phyloP scores from a whole-genome alignment of 108 stramenopile species.

The Chaetoceros tenuissimus region DNA sequence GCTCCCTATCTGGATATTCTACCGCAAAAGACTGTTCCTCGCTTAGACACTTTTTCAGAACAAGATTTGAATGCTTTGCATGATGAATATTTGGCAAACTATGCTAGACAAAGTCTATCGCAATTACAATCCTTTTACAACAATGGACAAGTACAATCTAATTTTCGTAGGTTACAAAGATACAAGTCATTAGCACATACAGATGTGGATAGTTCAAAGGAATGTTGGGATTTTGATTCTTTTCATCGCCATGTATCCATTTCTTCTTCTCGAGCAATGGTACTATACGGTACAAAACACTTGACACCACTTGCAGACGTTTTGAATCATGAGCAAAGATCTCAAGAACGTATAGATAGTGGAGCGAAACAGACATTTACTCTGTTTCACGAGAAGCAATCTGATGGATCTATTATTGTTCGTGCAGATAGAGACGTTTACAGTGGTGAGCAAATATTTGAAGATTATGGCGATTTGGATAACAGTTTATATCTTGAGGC shows the following conservation, averaged over 20 bases:
- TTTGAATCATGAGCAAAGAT: slow-evolving; percentile 58
- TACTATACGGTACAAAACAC: slow-evolving; percentile 50
- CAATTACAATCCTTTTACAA: not conserved
- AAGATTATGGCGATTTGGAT: slow-evolving; percentile 84
- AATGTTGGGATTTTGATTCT: not conserved
- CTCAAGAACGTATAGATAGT: slow-evolving; percentile 1
- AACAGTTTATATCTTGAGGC: slow-evolving; percentile 62
- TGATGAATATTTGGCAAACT: not conserved
- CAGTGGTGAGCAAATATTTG: slow-evolving; percentile 38
- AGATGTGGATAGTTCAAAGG: not conserved
- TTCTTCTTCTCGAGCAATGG: slow-evolving; percentile 57
- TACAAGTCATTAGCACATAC: not conserved
- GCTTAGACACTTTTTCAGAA: not conserved
- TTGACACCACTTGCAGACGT: slow-evolving; percentile 79
- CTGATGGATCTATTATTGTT: slow-evolving; percentile 30
- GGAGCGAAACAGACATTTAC: slow-evolving; percentile 15
- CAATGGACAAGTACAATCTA: not conserved
- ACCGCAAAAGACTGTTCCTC: not conserved
- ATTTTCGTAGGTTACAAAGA: not conserved
- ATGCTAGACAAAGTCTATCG: not conserved
- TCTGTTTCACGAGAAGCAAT: slow-evolving; percentile 23
- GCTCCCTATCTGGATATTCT: not conserved
- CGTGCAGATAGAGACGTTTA: slow-evolving; percentile 21
- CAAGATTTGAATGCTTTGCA: not conserved
- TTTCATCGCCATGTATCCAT: slow-evolving; percentile 54